phyloP scores from a whole-genome alignment of 192 early-diverging fungal species.

The Coemansia sp. region DNA sequence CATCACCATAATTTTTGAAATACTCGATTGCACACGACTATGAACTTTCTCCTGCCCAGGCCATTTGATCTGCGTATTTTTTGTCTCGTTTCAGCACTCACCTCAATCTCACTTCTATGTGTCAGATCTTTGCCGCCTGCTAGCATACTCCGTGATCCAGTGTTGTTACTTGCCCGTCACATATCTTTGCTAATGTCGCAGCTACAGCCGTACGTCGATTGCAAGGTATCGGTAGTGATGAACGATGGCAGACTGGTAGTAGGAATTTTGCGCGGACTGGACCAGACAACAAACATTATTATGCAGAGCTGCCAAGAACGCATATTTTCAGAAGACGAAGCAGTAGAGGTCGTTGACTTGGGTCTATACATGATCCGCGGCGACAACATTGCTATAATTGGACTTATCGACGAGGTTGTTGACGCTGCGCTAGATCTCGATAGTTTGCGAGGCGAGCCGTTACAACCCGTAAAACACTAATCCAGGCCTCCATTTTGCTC shows the following conservation, averaged over 20 bases:
- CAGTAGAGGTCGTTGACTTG: constrained; percentile 54
- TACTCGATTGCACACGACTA: neutral
- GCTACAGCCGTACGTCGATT: constrained; percentile 45
- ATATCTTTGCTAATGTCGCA: constrained; percentile 40
- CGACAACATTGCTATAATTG: constrained; percentile 56
- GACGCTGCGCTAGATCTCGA: constrained; percentile 44
- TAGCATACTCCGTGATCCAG: constrained; percentile 8
- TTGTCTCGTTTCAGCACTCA: neutral
- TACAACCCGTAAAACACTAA: constrained; percentile 36
- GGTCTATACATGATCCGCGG: constrained; percentile 60
- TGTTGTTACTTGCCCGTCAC: neutral
- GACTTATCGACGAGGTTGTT: constrained; percentile 43
- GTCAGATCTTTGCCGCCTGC: neutral
- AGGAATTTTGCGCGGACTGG: constrained; percentile 56
- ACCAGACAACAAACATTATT: constrained; percentile 59
- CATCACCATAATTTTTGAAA: neutral
- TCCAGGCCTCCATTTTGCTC: neutral
- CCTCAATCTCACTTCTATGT: constrained; percentile 2
- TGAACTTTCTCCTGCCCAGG: neutral
- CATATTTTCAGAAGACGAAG: constrained; percentile 57
- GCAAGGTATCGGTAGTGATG: constrained; percentile 44
- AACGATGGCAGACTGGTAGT: constrained; percentile 51
- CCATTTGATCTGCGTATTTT: neutral
- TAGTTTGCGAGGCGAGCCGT: constrained; percentile 20
- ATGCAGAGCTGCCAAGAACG: constrained; percentile 57